These are phyloP conservation scores for Pulveroboletus sp. DNA, from an alignment of 768 basidiomycete genomes.

Conservation along the genomic window DNA sequence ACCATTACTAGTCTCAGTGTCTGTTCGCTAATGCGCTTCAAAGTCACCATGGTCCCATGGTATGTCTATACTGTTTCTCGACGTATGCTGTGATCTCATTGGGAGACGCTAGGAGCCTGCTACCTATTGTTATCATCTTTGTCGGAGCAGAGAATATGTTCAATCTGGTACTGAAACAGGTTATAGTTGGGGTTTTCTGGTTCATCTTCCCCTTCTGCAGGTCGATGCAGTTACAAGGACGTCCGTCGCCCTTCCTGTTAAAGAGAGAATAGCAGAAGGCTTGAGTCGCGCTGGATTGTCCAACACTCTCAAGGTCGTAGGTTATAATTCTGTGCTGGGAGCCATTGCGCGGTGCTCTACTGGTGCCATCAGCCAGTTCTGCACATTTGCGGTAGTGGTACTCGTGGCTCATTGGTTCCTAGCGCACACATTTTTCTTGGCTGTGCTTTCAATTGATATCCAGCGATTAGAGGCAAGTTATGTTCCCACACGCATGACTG, in stretches of 20 bases:
- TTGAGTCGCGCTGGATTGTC: conserved; percentile 86
- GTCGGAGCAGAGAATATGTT: conserved; percentile 99
- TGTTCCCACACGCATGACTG: neutral
- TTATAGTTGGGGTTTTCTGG: conserved; percentile 9
- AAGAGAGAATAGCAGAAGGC: conserved; percentile 87
- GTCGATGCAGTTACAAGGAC: conserved; percentile 84
- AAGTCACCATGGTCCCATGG: conserved; percentile 88
- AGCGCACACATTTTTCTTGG: conserved; percentile 92
- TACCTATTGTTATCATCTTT: conserved; percentile 92
- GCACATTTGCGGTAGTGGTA: conserved; percentile 89
- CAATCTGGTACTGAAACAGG: conserved; percentile 59
- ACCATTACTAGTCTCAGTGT: conserved; percentile 93
- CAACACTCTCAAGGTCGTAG: conserved; percentile 87
- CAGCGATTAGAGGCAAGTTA: conserved; percentile 75
- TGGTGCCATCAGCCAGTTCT: conserved; percentile 88
- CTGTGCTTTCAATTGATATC: conserved; percentile 92
- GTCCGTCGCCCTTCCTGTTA: conserved; percentile 80
- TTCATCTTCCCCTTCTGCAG: conserved; percentile 37
- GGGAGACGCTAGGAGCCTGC: conserved; percentile 55
- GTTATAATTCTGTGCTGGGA: conserved; percentile 78
- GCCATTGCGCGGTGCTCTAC: conserved; percentile 68
- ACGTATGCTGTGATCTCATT: conserved; percentile 4
- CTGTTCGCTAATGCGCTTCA: conserved; percentile 84
- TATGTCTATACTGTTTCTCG: conserved; percentile 32
- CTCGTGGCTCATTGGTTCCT: conserved; percentile 97